Evolutionary conservation across 192 early-diverging fungal species (phyloP).

Genomic region (Allomyces macrogynus): DNA sequence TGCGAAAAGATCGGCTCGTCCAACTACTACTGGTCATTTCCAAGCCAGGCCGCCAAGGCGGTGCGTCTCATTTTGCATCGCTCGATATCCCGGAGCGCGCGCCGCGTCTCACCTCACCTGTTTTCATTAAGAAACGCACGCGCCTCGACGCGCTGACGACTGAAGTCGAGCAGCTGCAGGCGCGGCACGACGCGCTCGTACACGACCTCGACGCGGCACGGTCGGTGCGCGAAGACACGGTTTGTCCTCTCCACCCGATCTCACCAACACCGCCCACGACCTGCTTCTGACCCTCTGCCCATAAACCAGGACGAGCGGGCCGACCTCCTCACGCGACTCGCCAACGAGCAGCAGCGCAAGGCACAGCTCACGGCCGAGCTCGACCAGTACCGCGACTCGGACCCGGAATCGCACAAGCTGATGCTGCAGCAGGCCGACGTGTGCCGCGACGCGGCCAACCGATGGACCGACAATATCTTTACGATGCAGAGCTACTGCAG

Average conservation of each 20-base stretch:
- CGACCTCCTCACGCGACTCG: constrained; percentile 24
- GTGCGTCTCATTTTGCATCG: constrained; percentile 10
- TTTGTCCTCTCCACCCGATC: constrained; percentile 10
- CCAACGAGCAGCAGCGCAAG: constrained; percentile 21
- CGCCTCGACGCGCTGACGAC: constrained; percentile 25
- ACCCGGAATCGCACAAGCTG: constrained; percentile 45
- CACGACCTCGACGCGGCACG: constrained; percentile 21
- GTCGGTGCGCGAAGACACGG: constrained; percentile 42
- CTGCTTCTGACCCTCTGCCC: too few species aligned
- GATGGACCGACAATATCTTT: constrained; percentile 78
- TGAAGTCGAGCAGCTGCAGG: constrained; percentile 23
- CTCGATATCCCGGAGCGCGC: constrained; percentile 1
- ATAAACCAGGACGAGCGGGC: constrained; percentile 30
- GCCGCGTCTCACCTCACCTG: background rate
- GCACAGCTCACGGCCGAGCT: constrained; percentile 30
- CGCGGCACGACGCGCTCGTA: constrained; percentile 20
- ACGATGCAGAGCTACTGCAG: constrained; percentile 55
- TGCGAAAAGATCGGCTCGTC: constrained; percentile 73
- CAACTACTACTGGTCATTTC: constrained; percentile 83
- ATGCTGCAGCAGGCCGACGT: constrained; percentile 27
- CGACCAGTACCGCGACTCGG: constrained; percentile 46
- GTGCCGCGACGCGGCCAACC: constrained; percentile 55
- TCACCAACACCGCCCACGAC: too few species aligned
- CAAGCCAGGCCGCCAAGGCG: constrained; percentile 35
- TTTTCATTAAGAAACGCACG: constrained; percentile 18